Base-by-base conservation (phyloP, 1,139 yeast species). In the Kodamaea fungicola region DNA sequence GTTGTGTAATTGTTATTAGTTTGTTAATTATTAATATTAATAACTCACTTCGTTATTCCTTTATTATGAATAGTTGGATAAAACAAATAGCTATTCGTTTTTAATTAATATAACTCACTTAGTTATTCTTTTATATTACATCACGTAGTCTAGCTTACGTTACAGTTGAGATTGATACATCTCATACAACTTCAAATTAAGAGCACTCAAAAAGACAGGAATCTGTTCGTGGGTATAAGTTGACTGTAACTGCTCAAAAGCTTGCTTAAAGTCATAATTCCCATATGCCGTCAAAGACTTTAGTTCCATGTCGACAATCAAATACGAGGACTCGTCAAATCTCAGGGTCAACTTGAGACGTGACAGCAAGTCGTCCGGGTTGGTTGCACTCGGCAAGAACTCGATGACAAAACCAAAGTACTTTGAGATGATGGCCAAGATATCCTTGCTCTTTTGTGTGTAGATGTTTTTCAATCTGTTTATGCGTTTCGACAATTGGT, bases 181-280 rank as follows among this genome's bases (percentile, higher is more conserved):
- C 22, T 34, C 32, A 30, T 34, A 34, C 31, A 33, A 30, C 36
- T 35, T 82, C 40, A 88, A 63, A 37, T 80, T 85, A 44, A 88
- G 64, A 0, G 94, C 89, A 40, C 94, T 82, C 40, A 89, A 63
- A 51, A 88, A 83, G 49, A 95, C 84, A 0, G 95, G 87, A 19
- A 87, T 77, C 48, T 86, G 89, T 30, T 75, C 76, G 34, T 71
- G 71, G 2, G 85, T 77, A 89, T 95, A 87, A 42, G 75, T 74
- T 12, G 71, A 61, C 19, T 84, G 71, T 38, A 86, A 62, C 28
- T 76, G 74, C 41, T 77, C 78, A 60, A 82, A 80, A 39, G 74
- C 57, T 10, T 55, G 48, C 42, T 74, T 67, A 49, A 77, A 71
- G 32, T 68, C 77, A 34, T 61, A 59, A 37, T 59, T 55, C 2